Percentiles rank a stretch among this genome's conserved stretches.
Conservation (phyloP, 257 asterid species). For the Nyctanthes arbortristis region DNA sequence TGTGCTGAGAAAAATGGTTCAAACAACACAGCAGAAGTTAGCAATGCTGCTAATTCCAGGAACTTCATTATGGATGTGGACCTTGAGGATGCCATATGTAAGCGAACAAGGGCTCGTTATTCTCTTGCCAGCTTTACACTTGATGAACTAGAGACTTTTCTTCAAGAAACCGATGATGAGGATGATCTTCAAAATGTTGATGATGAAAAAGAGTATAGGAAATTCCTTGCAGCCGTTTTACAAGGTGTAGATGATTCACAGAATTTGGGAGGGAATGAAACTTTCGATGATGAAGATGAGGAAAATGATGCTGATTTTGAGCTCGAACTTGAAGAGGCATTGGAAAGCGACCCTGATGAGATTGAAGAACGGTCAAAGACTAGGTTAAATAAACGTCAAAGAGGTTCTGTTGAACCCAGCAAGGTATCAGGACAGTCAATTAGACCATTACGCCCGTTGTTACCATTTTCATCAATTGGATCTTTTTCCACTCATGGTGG, state of each 20-base stretch:
- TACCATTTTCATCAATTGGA: conserved; percentile 63
- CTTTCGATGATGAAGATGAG: conserved; percentile 92
- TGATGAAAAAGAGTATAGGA: conserved; percentile 87
- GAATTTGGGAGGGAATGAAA: conserved; percentile 51
- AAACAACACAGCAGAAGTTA: conserved; percentile 29
- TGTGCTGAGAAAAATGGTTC: conserved; percentile 40
- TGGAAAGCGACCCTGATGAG: conserved; percentile 93
- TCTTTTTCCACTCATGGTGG: conserved; percentile 50
- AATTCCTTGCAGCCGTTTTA: conserved; percentile 89
- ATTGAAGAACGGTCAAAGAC: conserved; percentile 55
- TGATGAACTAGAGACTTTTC: conserved; percentile 95
- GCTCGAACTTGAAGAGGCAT: conserved; percentile 97
- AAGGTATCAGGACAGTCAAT: conserved; percentile 49
- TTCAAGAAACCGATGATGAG: conserved; percentile 97
- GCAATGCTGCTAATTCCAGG: conserved; percentile 31
- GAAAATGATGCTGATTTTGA: conserved; percentile 99
- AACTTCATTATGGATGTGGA: conserved; percentile 47
- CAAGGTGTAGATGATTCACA: conserved; percentile 66
- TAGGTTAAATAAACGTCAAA: conserved; percentile 71
- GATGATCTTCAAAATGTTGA: conserved; percentile 90
- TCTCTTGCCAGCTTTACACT: conserved; percentile 92
- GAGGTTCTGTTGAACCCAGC: conserved; percentile 42
- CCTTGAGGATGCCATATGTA: conserved; percentile 80
- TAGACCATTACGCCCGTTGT: conserved; percentile 77
- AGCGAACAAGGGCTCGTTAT: conserved; percentile 97